Evolutionary conservation across 768 basidiomycete genomes (phyloP).

Genomic region (Strobilomyces echinocephalus): DNA sequence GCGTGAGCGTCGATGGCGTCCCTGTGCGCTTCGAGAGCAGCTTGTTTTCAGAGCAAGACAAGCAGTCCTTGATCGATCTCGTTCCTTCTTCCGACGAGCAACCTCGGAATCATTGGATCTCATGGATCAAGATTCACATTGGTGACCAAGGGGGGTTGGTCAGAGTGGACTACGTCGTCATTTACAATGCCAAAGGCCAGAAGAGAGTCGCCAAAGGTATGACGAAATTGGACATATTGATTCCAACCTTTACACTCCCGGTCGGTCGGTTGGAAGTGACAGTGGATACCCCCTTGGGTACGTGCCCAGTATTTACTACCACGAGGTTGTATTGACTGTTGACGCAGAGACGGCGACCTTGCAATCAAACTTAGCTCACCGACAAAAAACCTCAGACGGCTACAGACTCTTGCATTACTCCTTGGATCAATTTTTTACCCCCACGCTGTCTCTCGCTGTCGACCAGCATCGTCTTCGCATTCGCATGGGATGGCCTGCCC

Average conservation of each 20-base stretch:
- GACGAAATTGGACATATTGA: constrained; percentile 41
- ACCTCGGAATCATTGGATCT: constrained; percentile 55
- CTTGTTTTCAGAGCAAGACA: constrained; percentile 35
- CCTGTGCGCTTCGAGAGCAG: constrained; percentile 57
- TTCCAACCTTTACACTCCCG: constrained; percentile 72
- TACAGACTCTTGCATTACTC: constrained; percentile 53
- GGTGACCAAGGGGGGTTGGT: constrained; percentile 48
- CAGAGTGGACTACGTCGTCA: constrained; percentile 65
- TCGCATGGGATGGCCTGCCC: constrained; percentile 8
- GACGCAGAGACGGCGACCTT: constrained; percentile 42
- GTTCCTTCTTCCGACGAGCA: constrained; percentile 49
- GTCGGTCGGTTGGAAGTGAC: constrained; percentile 62
- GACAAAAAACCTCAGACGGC: constrained; percentile 37
- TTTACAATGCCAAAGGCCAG: constrained; percentile 17
- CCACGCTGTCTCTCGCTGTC: constrained; percentile 41
- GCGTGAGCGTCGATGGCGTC: constrained; percentile 60
- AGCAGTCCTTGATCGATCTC: constrained; percentile 31
- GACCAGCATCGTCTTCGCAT: constrained; percentile 5
- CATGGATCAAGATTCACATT: constrained; percentile 59
- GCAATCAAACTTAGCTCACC: constrained; percentile 55
- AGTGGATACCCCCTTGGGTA: constrained; percentile 52
- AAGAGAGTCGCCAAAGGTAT: constrained; percentile 35
- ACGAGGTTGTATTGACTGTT: constrained; percentile 18
- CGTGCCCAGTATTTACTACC: constrained; percentile 14
- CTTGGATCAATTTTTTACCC: constrained; percentile 54